These are phyloP conservation scores for Diophrys sp. DNA, from an alignment of 73 alveolate species.

Conservation along the genomic window DNA sequence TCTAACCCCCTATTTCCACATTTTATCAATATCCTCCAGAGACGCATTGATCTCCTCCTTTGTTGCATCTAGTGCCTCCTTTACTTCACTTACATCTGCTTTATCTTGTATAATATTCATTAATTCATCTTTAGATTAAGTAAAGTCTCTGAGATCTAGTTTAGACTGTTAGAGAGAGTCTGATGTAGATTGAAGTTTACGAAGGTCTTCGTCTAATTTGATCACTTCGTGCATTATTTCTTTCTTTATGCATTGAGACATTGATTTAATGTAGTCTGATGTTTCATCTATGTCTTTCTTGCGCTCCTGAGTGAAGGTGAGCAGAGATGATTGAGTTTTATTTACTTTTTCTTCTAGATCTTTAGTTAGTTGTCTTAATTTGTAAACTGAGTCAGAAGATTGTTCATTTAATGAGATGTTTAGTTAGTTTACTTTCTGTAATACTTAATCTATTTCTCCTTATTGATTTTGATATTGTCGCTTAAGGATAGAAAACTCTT, in stretches of 20 bases:
- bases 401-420: constrained; percentile 8
- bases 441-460: background rate
- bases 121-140: constrained; percentile 13
- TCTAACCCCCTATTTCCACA: background rate
- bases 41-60: background rate
- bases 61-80: constrained; percentile 20
- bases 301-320: constrained; percentile 31
- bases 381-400: constrained; percentile 2
- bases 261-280: constrained; percentile 40
- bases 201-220: constrained; percentile 22
- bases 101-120: constrained; percentile 2
- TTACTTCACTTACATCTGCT: constrained; percentile 30
- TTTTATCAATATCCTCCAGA: constrained; percentile 8
- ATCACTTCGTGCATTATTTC: constrained; percentile 14
- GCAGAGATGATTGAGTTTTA: constrained; percentile 14
- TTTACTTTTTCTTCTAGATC: constrained; percentile 25
- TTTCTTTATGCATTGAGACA: constrained; percentile 20
- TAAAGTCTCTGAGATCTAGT: background rate
- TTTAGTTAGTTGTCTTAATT: constrained; percentile 13
- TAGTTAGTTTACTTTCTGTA: background rate
- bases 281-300: constrained; percentile 51
- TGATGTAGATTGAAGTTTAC: constrained; percentile 23
- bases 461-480: constrained; percentile 5
- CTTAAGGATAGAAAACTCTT: background rate
- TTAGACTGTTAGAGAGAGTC: constrained; percentile 13